A percentile compares a stretch with the other conserved stretches of the same genome.
Evolutionary conservation across 2,329 filamentous ascomycete species (phyloP).

Genomic region (Paraphoma chrysanthemicola): DNA sequence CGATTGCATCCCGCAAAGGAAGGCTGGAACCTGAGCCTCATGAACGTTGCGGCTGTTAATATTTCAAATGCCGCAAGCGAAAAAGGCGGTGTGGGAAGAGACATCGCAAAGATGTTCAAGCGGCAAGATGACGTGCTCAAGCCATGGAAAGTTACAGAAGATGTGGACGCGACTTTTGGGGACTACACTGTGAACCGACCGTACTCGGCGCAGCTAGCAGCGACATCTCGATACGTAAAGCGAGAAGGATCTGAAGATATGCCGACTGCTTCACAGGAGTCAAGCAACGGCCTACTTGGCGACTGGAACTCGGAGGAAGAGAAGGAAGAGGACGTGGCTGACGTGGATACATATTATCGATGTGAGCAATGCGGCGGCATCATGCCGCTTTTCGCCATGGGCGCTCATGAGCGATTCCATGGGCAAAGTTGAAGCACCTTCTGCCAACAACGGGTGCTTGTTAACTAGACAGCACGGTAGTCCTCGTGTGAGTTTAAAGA

Average conservation of each 20-base stretch:
- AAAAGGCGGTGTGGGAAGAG: slow-evolving; percentile 63
- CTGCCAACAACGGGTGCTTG: slow-evolving; percentile 4
- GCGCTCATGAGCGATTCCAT: slow-evolving; percentile 65
- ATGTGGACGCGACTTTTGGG: slow-evolving; percentile 6
- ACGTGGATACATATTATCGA: slow-evolving; percentile 42
- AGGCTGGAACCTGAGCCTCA: slow-evolving; percentile 80
- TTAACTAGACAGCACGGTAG: neutral
- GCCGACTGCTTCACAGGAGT: slow-evolving; percentile 33
- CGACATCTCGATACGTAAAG: too few species aligned
- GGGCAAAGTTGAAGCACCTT: slow-evolving; percentile 19
- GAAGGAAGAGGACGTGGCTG: slow-evolving; percentile 42
- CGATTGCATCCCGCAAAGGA: slow-evolving; percentile 72
- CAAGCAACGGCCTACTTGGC: slow-evolving; percentile 19
- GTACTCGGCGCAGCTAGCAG: too few species aligned
- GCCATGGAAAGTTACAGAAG: slow-evolving; percentile 68
- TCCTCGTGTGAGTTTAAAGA: too few species aligned
- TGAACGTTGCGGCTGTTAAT: slow-evolving; percentile 89
- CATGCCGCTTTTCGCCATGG: slow-evolving; percentile 65
- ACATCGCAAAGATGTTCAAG: slow-evolving; percentile 85
- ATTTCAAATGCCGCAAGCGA: slow-evolving; percentile 65
- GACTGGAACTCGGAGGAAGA: slow-evolving; percentile 42
- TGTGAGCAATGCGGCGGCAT: slow-evolving; percentile 61
- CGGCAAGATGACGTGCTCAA: slow-evolving; percentile 73
- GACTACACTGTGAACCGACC: too few species aligned
- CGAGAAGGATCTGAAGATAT: slow-evolving; percentile 42